Percentiles rank a stretch among this genome's conserved stretches.
Evolutionary conservation across 768 basidiomycete species (phyloP).

Genomic region (Boletellus emodensis): DNA sequence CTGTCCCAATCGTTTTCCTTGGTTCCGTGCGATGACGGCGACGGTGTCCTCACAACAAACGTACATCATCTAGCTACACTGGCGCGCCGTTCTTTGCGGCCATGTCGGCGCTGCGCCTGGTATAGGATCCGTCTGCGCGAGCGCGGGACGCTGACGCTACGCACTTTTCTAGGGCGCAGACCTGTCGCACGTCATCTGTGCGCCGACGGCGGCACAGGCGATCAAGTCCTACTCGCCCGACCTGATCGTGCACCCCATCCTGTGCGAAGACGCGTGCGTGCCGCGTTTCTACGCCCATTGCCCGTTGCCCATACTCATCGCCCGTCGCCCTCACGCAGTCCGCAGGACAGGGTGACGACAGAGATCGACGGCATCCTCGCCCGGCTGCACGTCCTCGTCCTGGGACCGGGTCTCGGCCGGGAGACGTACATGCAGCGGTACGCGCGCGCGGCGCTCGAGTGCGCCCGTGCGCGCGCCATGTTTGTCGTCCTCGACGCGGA

Average conservation of each 20-base stretch:
- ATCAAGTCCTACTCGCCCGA: constrained; percentile 98
- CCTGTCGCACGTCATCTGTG: constrained; percentile 95
- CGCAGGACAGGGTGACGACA: constrained; percentile 43
- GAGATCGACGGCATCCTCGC: constrained; percentile 67
- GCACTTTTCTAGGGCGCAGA: constrained; percentile 72
- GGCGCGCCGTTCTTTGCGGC: constrained; percentile 97
- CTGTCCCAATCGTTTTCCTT: background rate
- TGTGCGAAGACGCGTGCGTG: constrained; percentile 63
- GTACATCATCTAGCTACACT: constrained; percentile 64
- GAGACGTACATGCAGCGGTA: constrained; percentile 86
- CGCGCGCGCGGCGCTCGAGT: constrained; percentile 67
- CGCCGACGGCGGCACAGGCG: constrained; percentile 83
- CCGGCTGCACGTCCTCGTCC: constrained; percentile 86
- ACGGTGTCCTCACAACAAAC: background rate
- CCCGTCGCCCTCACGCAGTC: constrained; percentile 30
- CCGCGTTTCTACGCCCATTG: too few species aligned
- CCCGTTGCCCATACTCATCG: too few species aligned
- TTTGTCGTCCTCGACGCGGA: constrained; percentile 95
- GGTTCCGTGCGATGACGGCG: too few species aligned
- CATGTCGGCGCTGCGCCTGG: constrained; percentile 84
- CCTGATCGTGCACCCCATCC: constrained; percentile 93
- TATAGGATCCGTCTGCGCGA: constrained; percentile 22
- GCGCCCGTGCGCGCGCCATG: constrained; percentile 74
- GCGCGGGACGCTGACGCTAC: too few species aligned
- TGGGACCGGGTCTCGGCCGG: constrained; percentile 93